A percentile compares a stretch with the other conserved stretches of the same genome.
Conservation (phyloP, 169 alveolate species). For the Theileria annulata region DNA sequence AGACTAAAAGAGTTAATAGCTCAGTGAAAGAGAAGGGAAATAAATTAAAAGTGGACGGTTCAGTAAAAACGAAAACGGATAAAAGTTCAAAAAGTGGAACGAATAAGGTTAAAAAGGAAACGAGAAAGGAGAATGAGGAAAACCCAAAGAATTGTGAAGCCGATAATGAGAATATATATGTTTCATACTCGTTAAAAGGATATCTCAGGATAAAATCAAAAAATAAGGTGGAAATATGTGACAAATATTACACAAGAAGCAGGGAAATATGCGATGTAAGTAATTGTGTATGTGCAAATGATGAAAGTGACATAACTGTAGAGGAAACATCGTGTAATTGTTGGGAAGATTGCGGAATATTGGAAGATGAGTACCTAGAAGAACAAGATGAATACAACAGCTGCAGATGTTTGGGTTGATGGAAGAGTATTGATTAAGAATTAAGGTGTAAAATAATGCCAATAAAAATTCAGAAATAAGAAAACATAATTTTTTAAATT, state of each 20-base stretch:
- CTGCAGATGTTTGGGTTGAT: neutral
- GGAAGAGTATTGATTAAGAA: neutral
- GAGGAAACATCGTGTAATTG: neutral
- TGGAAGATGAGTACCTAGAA: neutral
- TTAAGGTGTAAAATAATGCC: neutral
- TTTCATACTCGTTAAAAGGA: slow-evolving; percentile 1
- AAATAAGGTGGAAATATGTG: neutral
- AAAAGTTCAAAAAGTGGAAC: neutral
- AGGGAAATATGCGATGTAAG: neutral
- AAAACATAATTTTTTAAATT: neutral
- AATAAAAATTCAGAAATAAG: neutral
- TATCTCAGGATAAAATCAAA: neutral
- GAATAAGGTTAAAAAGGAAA: neutral
- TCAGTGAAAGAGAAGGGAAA: neutral
- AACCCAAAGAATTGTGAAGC: neutral
- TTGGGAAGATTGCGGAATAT: neutral
- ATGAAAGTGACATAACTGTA: neutral
- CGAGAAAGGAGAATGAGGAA: neutral
- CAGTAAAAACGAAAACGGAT: neutral
- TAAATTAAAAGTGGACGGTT: neutral
- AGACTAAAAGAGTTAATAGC: neutral
- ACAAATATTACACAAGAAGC: neutral
- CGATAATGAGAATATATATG: neutral
- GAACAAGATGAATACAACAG: neutral
- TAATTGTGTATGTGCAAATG: neutral